Conservation (phyloP, 371 early-diverging fungal species). For the Mortierella sp. region DNA sequence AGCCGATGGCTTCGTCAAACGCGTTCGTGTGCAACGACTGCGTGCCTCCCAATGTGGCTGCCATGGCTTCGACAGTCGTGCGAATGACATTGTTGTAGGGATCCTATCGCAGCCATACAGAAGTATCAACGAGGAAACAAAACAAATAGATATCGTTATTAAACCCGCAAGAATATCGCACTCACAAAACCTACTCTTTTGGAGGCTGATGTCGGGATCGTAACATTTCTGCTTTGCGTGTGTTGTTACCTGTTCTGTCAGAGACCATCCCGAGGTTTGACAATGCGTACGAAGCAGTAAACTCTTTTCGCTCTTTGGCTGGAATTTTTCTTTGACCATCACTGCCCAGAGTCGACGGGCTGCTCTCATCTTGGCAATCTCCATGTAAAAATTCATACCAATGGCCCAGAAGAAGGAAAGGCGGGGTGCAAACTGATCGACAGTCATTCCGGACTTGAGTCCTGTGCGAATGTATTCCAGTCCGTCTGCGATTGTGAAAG, state of each 20-base stretch:
- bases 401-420: constrained; percentile 92
- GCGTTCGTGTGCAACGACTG: constrained; percentile 91
- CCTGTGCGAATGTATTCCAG: constrained; percentile 83
- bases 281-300: constrained; percentile 86
- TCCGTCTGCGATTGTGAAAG: constrained; percentile 90
- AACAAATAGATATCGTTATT: no score
- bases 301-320: constrained; percentile 77
- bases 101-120: constrained; percentile 56
- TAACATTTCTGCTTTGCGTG: no score
- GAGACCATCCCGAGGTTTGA: constrained; percentile 91
- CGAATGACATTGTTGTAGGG: constrained; percentile 91
- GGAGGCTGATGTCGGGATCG: no score
- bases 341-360: constrained; percentile 86
- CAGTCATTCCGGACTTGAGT: constrained; percentile 82
- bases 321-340: constrained; percentile 82
- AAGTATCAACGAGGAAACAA: neutral
- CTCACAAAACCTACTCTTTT: no score
- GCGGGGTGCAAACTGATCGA: constrained; percentile 89
- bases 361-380: constrained; percentile 90
- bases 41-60: constrained; percentile 88
- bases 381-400: constrained; percentile 95
- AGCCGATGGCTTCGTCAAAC: constrained; percentile 87
- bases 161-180: no score
- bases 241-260: constrained; percentile 77
- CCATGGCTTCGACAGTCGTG: constrained; percentile 91